A percentile compares a stretch with the other conserved stretches of the same genome.
Conservation (phyloP, 2,329 filamentous ascomycete species). For the Cercospora janseana region DNA sequence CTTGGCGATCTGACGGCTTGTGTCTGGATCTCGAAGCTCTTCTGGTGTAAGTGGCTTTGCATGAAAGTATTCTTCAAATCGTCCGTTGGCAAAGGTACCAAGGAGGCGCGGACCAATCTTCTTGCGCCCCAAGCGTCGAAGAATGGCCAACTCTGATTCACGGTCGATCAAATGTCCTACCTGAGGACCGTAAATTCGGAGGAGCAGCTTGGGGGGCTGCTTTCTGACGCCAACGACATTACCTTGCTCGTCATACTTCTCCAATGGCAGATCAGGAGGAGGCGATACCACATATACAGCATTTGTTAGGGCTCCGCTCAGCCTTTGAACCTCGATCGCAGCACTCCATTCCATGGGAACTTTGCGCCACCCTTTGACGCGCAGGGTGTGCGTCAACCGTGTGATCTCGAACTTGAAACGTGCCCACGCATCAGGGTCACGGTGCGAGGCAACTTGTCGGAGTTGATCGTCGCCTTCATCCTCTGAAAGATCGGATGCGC, state of each 20-base stretch:
- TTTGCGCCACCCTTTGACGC: slow-evolving; percentile 85
- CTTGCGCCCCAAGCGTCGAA: slow-evolving; percentile 82
- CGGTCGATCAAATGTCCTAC: slow-evolving; percentile 95
- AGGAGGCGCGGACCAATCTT: slow-evolving; percentile 88
- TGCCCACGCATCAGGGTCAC: slow-evolving; percentile 65
- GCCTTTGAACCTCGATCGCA: slow-evolving; percentile 66
- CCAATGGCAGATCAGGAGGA: slow-evolving; percentile 59
- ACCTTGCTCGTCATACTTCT: slow-evolving; percentile 41
- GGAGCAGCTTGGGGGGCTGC: slow-evolving; percentile 69
- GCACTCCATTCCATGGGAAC: slow-evolving; percentile 71
- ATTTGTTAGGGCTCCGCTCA: slow-evolving; percentile 92
- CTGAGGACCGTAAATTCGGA: slow-evolving; percentile 91
- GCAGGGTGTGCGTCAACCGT: slow-evolving; percentile 81
- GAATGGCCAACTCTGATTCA: slow-evolving; percentile 81
- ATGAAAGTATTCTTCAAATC: slow-evolving; percentile 92
- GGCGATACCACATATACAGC: slow-evolving; percentile 93
- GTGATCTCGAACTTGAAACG: slow-evolving; percentile 90
- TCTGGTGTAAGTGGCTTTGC: slow-evolving; percentile 73
- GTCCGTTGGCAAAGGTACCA: slow-evolving; percentile 89
- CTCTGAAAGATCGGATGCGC: slow-evolving; percentile 45
- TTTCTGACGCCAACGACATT: slow-evolving; percentile 35
- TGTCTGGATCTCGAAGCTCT: slow-evolving; percentile 76
- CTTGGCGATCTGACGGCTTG: slow-evolving; percentile 90
- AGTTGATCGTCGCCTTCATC: slow-evolving; percentile 47
- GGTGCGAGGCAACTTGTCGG: slow-evolving; percentile 30